These are phyloP conservation scores for Ceratocystis diversiconidia DNA, from an alignment of 2,329 filamentous ascomycete species.

Conservation along the genomic window DNA sequence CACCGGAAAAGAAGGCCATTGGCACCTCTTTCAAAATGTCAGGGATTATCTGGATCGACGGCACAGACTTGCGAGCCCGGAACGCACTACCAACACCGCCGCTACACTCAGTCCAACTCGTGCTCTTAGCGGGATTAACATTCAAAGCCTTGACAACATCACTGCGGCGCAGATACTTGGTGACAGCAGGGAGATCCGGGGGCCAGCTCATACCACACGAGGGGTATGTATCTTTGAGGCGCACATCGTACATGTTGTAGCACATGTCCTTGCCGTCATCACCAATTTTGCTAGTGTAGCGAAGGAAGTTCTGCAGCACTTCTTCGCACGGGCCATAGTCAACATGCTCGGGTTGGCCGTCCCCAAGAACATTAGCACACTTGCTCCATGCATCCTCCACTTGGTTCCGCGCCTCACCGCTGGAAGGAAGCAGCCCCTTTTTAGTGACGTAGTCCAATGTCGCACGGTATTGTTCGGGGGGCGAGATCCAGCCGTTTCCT, in stretches of 20 bases:
- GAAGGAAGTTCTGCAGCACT: constrained; percentile 60
- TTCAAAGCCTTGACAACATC: constrained; percentile 73
- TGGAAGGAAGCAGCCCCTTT: constrained; percentile 38
- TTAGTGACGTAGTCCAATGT: constrained; percentile 68
- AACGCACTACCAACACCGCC: constrained; percentile 64
- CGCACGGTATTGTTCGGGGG: constrained; percentile 73
- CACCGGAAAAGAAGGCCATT: constrained; percentile 79
- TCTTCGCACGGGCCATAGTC: constrained; percentile 59
- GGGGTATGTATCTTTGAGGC: constrained; percentile 63
- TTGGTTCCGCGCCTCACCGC: constrained; percentile 37
- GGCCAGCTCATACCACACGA: constrained; percentile 98
- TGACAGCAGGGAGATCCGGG: constrained; percentile 62
- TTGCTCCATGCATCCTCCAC: constrained; percentile 55
- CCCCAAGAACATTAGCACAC: constrained; percentile 50
- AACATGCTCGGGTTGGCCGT: constrained; percentile 37
- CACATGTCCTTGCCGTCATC: constrained; percentile 43
- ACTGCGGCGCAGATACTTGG: constrained; percentile 68
- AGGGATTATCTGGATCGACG: constrained; percentile 62
- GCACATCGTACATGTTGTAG: constrained; percentile 94
- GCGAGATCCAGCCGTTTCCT: constrained; percentile 95
- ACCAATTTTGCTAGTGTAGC: constrained; percentile 38
- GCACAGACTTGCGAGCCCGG: constrained; percentile 52
- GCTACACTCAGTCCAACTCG: constrained; percentile 85
- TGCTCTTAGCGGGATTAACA: constrained; percentile 64
- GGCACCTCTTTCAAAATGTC: constrained; percentile 63